Evolutionary conservation across 75 land plant species (phyloP), one percentile per base, ranked within the genome.

Genomic region (Picea sitchensis): DNA sequence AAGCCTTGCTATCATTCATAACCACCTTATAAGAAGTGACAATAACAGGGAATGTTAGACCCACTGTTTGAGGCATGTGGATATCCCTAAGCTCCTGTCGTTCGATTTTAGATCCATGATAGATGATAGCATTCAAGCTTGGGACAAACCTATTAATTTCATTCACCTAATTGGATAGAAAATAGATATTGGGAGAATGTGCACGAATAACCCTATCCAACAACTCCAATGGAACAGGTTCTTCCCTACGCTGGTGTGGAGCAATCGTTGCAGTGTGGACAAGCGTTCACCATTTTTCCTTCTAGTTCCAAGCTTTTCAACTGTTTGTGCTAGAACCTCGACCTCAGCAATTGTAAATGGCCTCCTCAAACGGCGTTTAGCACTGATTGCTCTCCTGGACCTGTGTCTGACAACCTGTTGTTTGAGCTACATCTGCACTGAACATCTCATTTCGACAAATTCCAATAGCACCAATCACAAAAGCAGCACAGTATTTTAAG

Each of bases 261-360:
- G 95, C 90, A 69, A 95, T 95, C 68, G 88, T 86, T 65, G 98
- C 98, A 12, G 98, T 95, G 84, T 95, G 98, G 34, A 95, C 98
- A 59, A 95, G 75, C 3, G 98, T 95, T 82, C 92, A 92, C 98
- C 98, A 95, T 67, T 95, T 95, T 63, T 95, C 98, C 98, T 95
- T 76, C 87, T 85, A 80, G 85, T 86, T 76, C 87, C 87, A 62
- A 83, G 87, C 82, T 86, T 78, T 63, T 86, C 87, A 54, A 86
- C 87, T 30, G 87, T 85, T 59, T 80, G 82, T 31, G 82, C 87
- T 20, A 86, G 79, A 12, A 80, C 78, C 68, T 86, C 87, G 8
- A 86, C 87, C 58, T 86, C 87, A 32, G 76, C 38, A 60, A 86
- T 85, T 32, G 82, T 86, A 63, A 86, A 86, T 38, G 87, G 87